These are phyloP conservation scores for Jaltomata sinuosa DNA, from an alignment of 257 asterid species.

Conservation along the genomic window DNA sequence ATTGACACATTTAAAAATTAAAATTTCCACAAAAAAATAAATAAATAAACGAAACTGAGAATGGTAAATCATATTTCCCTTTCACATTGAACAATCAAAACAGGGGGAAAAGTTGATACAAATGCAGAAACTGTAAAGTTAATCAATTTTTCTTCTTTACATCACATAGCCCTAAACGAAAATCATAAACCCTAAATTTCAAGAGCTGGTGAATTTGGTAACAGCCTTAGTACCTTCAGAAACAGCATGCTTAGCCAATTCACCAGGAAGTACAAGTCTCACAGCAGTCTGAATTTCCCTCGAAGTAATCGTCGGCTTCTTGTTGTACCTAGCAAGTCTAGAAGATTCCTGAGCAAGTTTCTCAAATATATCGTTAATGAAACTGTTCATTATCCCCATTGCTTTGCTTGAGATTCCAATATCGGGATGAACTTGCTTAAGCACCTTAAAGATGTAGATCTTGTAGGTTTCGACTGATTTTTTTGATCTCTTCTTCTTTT, in stretches of 20 bases:
- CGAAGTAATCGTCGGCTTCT: slow-evolving; percentile 71
- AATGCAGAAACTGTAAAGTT: background rate
- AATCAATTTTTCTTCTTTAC: background rate
- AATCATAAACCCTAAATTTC: background rate
- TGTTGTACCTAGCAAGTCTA: slow-evolving; percentile 47
- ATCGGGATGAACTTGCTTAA: slow-evolving; percentile 70
- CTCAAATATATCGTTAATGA: slow-evolving; percentile 66
- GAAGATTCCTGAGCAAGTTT: slow-evolving; percentile 54
- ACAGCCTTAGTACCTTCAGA: slow-evolving; percentile 75
- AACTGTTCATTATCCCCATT: slow-evolving; percentile 78
- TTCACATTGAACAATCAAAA: background rate
- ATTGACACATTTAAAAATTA: too few species aligned
- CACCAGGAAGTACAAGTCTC: slow-evolving; percentile 60
- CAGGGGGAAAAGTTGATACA: background rate
- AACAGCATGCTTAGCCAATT: slow-evolving; percentile 62
- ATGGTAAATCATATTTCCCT: background rate
- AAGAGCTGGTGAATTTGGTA: slow-evolving; percentile 67
- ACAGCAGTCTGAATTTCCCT: slow-evolving; percentile 73
- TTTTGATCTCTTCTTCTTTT: slow-evolving; percentile 50
- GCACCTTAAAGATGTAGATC: slow-evolving; percentile 72
- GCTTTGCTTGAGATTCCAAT: slow-evolving; percentile 77
- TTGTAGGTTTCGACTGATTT: slow-evolving; percentile 59
- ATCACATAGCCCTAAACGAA: background rate
- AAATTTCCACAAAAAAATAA: too few species aligned
- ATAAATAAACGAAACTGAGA: background rate